A percentile compares a stretch with the other conserved stretches of the same genome.
Evolutionary conservation across 1,284 basidiomycete species (phyloP).

Genomic region (Apiotrichum porosum): DNA sequence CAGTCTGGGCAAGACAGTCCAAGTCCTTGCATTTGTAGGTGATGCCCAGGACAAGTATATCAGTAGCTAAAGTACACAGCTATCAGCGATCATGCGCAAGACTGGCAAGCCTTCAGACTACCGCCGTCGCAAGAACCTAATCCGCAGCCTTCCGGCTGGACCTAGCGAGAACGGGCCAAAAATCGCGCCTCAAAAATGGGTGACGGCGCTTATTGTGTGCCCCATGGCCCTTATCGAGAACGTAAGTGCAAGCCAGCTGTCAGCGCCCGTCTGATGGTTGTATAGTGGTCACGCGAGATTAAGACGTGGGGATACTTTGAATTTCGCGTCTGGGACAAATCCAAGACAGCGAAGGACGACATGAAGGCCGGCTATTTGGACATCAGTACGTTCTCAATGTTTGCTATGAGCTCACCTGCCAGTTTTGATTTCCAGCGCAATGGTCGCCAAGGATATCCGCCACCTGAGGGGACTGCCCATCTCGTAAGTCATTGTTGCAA

Average conservation of each 20-base stretch:
- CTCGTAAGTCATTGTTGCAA: constrained; percentile 37
- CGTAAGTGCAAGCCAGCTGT: constrained; percentile 27
- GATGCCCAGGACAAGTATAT: neutral
- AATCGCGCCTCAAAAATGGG: constrained; percentile 35
- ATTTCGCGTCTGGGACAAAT: constrained; percentile 19
- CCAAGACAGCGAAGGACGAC: too few species aligned
- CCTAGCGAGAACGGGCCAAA: neutral
- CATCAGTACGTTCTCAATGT: constrained; percentile 25
- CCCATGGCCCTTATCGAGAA: constrained; percentile 49
- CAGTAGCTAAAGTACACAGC: constrained; percentile 29
- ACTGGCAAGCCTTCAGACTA: constrained; percentile 43
- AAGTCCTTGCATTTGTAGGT: constrained; percentile 45
- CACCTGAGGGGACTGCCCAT: constrained; percentile 33
- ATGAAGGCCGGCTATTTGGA: constrained; percentile 39
- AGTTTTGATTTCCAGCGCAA: constrained; percentile 41
- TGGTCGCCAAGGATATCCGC: constrained; percentile 22
- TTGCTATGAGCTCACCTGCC: neutral
- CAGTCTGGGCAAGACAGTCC: constrained; percentile 46
- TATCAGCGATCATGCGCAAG: constrained; percentile 53
- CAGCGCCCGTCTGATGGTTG: constrained; percentile 8
- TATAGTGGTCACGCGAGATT: constrained; percentile 51
- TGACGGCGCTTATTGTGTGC: constrained; percentile 44
- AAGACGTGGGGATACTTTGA: constrained; percentile 50
- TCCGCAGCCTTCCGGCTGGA: constrained; percentile 10
- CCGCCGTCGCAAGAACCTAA: constrained; percentile 31